These are phyloP conservation scores for Pholiota adiposa DNA, from an alignment of 1,284 basidiomycete genomes.

Conservation along the genomic window DNA sequence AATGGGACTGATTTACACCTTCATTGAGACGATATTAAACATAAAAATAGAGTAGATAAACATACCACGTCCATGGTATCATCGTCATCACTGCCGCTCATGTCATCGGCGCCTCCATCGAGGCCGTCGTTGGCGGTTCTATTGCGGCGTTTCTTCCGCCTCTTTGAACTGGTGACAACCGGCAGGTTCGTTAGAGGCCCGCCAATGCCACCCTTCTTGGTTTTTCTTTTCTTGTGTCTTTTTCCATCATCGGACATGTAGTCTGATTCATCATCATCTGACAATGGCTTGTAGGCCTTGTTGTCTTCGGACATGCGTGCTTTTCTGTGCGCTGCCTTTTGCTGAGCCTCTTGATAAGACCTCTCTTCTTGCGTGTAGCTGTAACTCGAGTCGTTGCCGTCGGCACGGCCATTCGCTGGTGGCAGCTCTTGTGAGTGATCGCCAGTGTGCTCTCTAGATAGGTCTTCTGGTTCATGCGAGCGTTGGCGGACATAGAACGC, in stretches of 20 bases:
- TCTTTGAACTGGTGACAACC: slow-evolving; percentile 63
- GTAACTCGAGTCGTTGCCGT: slow-evolving; percentile 64
- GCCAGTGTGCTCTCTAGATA: slow-evolving; percentile 27
- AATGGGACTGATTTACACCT: slow-evolving; percentile 32
- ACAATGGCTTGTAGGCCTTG: slow-evolving; percentile 74
- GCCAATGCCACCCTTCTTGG: slow-evolving; percentile 56
- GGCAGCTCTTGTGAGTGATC: slow-evolving; percentile 24
- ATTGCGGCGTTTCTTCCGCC: slow-evolving; percentile 47
- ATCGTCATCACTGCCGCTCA: slow-evolving; percentile 38
- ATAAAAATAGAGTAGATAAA: slow-evolving; percentile 12
- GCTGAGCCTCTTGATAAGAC: slow-evolving; percentile 53
- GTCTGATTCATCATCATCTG: slow-evolving; percentile 67
- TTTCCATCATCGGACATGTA: slow-evolving; percentile 58
- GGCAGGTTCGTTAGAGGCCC: slow-evolving; percentile 69
- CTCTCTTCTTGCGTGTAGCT: slow-evolving; percentile 79
- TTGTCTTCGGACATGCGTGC: slow-evolving; percentile 73
- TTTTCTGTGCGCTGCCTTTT: slow-evolving; percentile 45
- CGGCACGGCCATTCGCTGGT: slow-evolving; percentile 32
- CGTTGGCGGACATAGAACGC: slow-evolving; percentile 65
- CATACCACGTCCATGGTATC: slow-evolving; percentile 42
- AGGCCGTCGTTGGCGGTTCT: slow-evolving; percentile 43
- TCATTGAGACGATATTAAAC: slow-evolving; percentile 6
- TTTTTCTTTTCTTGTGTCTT: slow-evolving; percentile 52
- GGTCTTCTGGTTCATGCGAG: slow-evolving; percentile 52
- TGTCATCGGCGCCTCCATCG: slow-evolving; percentile 2